phyloP scores from a whole-genome alignment of 495 filamentous ascomycete genomes.

The Talaromyces stipitatus region DNA sequence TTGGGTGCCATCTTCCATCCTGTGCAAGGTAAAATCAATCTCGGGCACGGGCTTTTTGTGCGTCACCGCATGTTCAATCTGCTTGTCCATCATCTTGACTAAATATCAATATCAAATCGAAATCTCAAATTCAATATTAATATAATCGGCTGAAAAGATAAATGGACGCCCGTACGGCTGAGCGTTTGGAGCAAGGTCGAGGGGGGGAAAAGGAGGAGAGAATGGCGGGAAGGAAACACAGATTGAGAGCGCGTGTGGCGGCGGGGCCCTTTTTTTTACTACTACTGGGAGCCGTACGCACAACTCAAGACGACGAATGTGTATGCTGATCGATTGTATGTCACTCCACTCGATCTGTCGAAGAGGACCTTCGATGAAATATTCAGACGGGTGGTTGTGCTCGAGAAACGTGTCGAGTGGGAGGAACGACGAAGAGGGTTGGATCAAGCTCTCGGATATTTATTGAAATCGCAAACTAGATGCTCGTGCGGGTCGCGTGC shows the following conservation, averaged over 20 bases:
- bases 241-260: background rate
- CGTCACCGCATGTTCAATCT: conserved; percentile 64
- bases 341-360: background rate
- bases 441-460: conserved; percentile 1
- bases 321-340: background rate
- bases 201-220: background rate
- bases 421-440: background rate
- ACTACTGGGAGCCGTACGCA: background rate
- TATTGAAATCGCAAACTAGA: background rate
- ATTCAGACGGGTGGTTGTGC: background rate
- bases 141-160: background rate
- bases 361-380: background rate
- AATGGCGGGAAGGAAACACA: background rate
- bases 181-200: background rate
- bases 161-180: background rate
- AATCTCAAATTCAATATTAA: background rate
- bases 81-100: conserved; percentile 27
- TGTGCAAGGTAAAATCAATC: conserved; percentile 96
- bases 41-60: conserved; percentile 92
- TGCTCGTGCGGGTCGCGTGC: background rate
- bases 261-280: background rate
- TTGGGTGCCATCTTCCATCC: conserved; percentile 92
- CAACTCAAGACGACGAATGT: background rate
- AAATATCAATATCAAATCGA: background rate
- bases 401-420: background rate